Evolutionary conservation across 306 rosid genomes (phyloP).

Genomic region (Vicia villosa): DNA sequence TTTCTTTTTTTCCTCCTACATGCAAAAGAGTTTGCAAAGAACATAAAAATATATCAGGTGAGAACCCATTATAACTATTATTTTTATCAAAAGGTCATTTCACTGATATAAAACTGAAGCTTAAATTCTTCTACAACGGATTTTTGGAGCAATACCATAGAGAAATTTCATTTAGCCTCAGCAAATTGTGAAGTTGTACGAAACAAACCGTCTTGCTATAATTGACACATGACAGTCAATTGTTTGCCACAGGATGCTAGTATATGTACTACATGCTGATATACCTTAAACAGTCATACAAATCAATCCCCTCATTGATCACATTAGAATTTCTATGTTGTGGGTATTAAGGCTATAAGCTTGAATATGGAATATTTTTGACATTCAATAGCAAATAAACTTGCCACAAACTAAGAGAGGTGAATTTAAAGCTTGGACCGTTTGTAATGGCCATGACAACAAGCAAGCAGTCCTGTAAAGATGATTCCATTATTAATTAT

Average conservation of each 20-base stretch:
- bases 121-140: slow-evolving; percentile 6
- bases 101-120: not conserved
- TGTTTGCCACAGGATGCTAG: slow-evolving; percentile 3
- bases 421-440: slow-evolving; percentile 5
- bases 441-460: not conserved
- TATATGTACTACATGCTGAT: not conserved
- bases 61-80: not conserved
- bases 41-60: slow-evolving; percentile 13
- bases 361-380: too few relatives aligned
- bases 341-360: too few relatives aligned
- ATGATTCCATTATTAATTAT: not conserved
- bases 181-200: not conserved
- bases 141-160: slow-evolving; percentile 2
- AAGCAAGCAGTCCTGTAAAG: slow-evolving; percentile 5
- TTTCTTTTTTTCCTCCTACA: slow-evolving; percentile 74
- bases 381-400: too few relatives aligned
- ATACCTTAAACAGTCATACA: slow-evolving; percentile 12
- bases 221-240: slow-evolving; percentile 18
- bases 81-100: not conserved
- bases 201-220: not conserved
- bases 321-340: too few relatives aligned
- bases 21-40: slow-evolving; percentile 30
- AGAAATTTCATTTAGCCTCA: not conserved
- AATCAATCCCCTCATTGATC: not conserved
- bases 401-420: too few relatives aligned